Percentiles rank a stretch among this genome's conserved stretches.
Conservation (phyloP, 2,329 filamentous ascomycete genomes). For the Alternaria sp. region DNA sequence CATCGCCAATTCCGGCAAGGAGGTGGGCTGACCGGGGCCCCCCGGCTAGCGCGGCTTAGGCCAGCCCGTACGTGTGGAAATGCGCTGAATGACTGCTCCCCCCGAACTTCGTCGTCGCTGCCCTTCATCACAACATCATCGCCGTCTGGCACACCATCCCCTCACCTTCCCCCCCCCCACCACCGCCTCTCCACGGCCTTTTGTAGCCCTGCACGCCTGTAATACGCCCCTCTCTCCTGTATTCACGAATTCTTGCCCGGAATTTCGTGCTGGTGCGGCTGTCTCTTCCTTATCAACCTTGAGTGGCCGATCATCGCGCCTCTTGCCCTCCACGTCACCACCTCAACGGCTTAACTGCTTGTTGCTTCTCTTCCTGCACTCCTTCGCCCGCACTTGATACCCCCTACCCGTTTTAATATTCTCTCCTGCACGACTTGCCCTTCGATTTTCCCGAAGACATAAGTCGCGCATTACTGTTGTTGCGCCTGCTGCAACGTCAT, state of each 20-base stretch:
- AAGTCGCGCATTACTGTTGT: constrained; percentile 18
- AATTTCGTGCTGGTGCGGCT: constrained; percentile 27
- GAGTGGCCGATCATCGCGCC: constrained; percentile 40
- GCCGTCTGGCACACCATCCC: constrained; percentile 15
- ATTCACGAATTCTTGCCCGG: constrained; percentile 29
- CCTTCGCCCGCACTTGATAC: constrained; percentile 40
- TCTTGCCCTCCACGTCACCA: constrained; percentile 42
- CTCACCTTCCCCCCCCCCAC: constrained; percentile 18
- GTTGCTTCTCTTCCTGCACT: constrained; percentile 43
- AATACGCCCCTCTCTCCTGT: constrained; percentile 27
- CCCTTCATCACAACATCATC: constrained; percentile 26
- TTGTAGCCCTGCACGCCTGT: constrained; percentile 34
- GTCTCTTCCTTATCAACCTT: constrained; percentile 25
- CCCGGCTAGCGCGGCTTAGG: constrained; percentile 14
- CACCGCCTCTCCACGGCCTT: constrained; percentile 26
- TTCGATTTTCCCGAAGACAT: constrained; percentile 3
- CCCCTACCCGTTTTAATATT: constrained; percentile 42
- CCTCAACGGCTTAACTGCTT: constrained; percentile 37
- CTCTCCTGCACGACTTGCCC: constrained; percentile 15
- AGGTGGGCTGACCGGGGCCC: not conserved
- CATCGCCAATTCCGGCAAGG: constrained; percentile 1
- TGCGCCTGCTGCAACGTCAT: constrained; percentile 41
- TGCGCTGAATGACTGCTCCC: constrained; percentile 11
- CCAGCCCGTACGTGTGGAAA: constrained; percentile 12
- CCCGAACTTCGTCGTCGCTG: constrained; percentile 21